phyloP scores from a whole-genome alignment of 257 asterid genomes.

The Solanum lignicaule region DNA sequence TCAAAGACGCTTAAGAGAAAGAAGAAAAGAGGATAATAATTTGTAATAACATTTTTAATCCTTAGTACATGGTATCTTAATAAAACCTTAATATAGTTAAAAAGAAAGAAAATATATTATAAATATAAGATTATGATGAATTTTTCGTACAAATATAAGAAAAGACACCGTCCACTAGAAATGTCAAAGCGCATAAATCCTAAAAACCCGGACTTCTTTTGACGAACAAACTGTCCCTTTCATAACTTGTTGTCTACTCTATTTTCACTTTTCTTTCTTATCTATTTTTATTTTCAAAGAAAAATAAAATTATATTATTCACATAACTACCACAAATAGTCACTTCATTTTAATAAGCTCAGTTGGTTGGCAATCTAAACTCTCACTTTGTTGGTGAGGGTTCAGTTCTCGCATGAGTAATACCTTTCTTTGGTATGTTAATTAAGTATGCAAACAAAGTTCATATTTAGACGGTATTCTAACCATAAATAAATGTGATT shows the following conservation, averaged over 20 bases:
- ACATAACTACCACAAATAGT: neutral
- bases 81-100: neutral
- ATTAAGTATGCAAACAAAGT: neutral
- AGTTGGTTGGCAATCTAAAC: neutral
- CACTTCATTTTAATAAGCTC: neutral
- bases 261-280: neutral
- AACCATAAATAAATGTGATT: neutral
- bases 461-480: neutral
- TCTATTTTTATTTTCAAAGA: neutral
- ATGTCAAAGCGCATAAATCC: slow-evolving; percentile 16
- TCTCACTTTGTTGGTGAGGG: neutral
- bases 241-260: neutral
- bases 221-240: slow-evolving; percentile 10
- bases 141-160: neutral
- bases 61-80: neutral
- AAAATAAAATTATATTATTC: neutral
- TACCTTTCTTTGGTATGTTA: neutral
- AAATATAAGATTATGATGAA: neutral
- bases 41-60: neutral
- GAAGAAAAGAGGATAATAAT: neutral
- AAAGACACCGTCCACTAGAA: slow-evolving; percentile 11
- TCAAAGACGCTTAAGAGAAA: slow-evolving; percentile 30
- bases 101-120: neutral
- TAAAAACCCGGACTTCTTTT: slow-evolving; percentile 21
- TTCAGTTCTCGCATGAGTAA: neutral